These are phyloP conservation scores for Rosa hybrid DNA, from an alignment of 331 rosid species.

Conservation along the genomic window DNA sequence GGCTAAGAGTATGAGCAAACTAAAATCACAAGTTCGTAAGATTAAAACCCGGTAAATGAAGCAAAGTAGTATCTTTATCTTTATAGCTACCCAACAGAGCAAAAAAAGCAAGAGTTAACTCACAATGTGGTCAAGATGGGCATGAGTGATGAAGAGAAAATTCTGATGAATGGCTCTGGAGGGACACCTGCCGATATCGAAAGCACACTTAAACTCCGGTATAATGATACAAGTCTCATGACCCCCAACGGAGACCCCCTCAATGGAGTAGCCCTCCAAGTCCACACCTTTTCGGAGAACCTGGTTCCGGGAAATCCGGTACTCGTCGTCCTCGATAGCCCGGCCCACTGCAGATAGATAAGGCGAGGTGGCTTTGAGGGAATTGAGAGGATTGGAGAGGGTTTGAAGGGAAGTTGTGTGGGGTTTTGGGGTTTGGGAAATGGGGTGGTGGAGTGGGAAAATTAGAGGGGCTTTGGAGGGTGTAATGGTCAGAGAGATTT, in stretches of 20 bases:
- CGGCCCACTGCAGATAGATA: constrained; percentile 63
- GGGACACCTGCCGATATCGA: constrained; percentile 91
- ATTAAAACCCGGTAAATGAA: not conserved
- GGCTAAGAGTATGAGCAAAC: not conserved
- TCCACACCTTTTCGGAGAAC: constrained; percentile 73
- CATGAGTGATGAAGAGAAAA: constrained; percentile 84
- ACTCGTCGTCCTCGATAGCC: constrained; percentile 78
- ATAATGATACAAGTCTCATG: constrained; percentile 89
- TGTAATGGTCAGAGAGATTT: constrained; percentile 46
- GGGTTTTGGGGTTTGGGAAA: constrained; percentile 32
- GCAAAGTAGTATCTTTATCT: not conserved
- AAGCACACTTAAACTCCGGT: constrained; percentile 87
- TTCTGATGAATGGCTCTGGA: constrained; percentile 84
- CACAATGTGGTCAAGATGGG: constrained; percentile 99
- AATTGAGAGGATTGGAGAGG: constrained; percentile 35
- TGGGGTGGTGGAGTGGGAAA: constrained; percentile 59
- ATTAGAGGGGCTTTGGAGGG: constrained; percentile 51
- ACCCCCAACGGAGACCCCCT: constrained; percentile 88
- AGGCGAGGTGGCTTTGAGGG: constrained; percentile 63
- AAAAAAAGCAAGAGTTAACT: constrained; percentile 18
- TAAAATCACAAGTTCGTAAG: no score
- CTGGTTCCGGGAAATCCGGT: constrained; percentile 75
- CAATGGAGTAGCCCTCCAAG: constrained; percentile 76
- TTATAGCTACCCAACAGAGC: constrained; percentile 4
- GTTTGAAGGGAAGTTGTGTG: constrained; percentile 40